phyloP scores from a whole-genome alignment of 805 yeast species.

The Brettanomyces anomalus region DNA sequence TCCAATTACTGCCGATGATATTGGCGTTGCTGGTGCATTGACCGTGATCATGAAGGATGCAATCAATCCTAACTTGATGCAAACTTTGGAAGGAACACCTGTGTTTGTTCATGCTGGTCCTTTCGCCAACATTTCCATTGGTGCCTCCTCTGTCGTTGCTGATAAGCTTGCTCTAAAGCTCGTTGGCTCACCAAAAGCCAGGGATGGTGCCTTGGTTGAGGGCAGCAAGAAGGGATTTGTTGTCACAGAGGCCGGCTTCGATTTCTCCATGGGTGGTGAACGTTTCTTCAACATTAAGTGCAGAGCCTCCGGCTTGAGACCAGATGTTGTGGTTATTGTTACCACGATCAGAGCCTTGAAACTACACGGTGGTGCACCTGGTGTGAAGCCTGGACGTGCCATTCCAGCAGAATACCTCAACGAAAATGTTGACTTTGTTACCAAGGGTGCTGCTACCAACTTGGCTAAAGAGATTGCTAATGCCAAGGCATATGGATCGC shows the following conservation, averaged over 20 bases:
- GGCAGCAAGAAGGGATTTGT: conserved; percentile 58
- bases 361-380: conserved; percentile 86
- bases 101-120: conserved; percentile 87
- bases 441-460: conserved; percentile 57
- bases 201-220: conserved; percentile 7
- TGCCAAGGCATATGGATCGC: conserved; percentile 63
- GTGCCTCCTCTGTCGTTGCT: conserved; percentile 77
- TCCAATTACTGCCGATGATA: conserved; percentile 75
- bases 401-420: conserved; percentile 63
- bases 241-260: conserved; percentile 84
- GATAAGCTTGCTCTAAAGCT: conserved; percentile 75
- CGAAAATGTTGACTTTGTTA: conserved; percentile 63
- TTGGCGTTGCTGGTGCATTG: conserved; percentile 81
- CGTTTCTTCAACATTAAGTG: conserved; percentile 77
- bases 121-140: conserved; percentile 79
- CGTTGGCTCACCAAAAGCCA: conserved; percentile 40
- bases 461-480: conserved; percentile 70
- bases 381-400: conserved; percentile 77
- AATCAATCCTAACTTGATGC: conserved; percentile 79
- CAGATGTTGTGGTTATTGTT: conserved; percentile 71
- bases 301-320: conserved; percentile 69
- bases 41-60: conserved; percentile 78
- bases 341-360: conserved; percentile 81
- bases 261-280: conserved; percentile 90
- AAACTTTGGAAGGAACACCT: conserved; percentile 82